These are phyloP conservation scores for Cystoderma amianthinum DNA, from an alignment of 768 basidiomycete genomes.

Conservation along the genomic window DNA sequence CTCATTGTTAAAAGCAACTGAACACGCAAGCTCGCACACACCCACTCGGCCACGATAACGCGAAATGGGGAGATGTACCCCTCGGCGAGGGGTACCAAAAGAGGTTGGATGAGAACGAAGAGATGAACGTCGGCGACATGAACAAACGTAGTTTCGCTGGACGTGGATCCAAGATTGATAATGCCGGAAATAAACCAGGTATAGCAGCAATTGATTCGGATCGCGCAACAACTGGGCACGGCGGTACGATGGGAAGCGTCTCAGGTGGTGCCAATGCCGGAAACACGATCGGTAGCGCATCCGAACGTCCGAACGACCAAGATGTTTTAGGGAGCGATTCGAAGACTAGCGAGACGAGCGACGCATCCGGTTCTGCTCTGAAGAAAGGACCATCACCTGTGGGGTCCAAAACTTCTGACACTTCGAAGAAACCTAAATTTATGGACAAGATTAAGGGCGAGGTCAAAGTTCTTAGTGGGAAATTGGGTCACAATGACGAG, in stretches of 20 bases:
- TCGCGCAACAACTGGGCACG: background rate
- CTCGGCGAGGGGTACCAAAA: background rate
- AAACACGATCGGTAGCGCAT: too few relatives aligned
- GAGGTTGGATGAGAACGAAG: background rate
- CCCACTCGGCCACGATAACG: background rate
- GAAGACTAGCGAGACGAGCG: background rate
- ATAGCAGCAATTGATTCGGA: background rate
- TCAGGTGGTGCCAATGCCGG: too few relatives aligned
- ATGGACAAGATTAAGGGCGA: constrained; percentile 8
- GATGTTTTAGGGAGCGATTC: background rate
- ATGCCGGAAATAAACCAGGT: background rate
- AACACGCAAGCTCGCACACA: background rate
- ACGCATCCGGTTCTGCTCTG: background rate
- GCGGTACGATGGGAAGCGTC: background rate
- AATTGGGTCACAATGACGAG: constrained; percentile 6
- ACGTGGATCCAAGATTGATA: background rate
- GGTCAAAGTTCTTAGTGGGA: constrained; percentile 5
- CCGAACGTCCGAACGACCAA: too few relatives aligned
- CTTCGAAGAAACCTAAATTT: background rate
- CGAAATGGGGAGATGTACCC: background rate
- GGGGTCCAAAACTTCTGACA: constrained; percentile 3
- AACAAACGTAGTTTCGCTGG: background rate
- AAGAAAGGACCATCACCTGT: constrained; percentile 7
- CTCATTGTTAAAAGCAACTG: background rate
- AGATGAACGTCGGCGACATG: background rate